Evolutionary conservation across 2,329 filamentous ascomycete species (phyloP), one percentile per base, ranked within the genome.

Genomic region (Bipolaris victoriae): DNA sequence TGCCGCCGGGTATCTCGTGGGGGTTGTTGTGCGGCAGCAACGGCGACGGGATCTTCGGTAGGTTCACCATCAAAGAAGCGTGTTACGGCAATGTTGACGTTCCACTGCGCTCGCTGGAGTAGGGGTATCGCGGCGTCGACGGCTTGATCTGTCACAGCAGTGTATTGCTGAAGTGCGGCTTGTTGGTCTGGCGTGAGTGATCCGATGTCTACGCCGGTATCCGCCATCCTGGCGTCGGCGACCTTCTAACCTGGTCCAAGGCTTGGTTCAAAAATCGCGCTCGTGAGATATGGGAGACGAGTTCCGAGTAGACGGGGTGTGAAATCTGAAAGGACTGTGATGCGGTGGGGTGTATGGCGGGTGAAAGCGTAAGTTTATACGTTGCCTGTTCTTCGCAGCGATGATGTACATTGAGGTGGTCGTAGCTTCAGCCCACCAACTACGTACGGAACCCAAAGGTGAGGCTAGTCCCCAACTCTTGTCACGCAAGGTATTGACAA

Each of bases 61-160:
- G 89, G 89, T 79, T 98, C 95, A 66, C 95, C 95, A 71, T 99
- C 95, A 75, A 97, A 99, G 85, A 98, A 98, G 73, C 96, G 96
- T 64, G 95, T 87, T 63, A 99, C 94, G 56, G 95, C 94, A 69
- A 98, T 97, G 82, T 94, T 90, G 0, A 97, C 90, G 73, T 98
- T 99, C 95, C 95, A 99, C 82, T 98, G 89, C 55, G 92, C 97
- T 61, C 92, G 84, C 65, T 89, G 86, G 1, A 99, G 82, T 4
- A 99, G 77, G 1, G 91, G 87, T 47, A 97, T 82, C 1, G 95
- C 92, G 56, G 91, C 87, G 41, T 86, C 83, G 43, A 87, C 76
- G 20, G 92, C 88, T 77, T 97, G 92, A 67, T 93, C 88, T 24
- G 95, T 98, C 49, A 99, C 90, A 49, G 90, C 85, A 15, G 88